Evolutionary conservation across 2,329 filamentous ascomycete genomes (phyloP).

Genomic region (Davidsoniella australis): DNA sequence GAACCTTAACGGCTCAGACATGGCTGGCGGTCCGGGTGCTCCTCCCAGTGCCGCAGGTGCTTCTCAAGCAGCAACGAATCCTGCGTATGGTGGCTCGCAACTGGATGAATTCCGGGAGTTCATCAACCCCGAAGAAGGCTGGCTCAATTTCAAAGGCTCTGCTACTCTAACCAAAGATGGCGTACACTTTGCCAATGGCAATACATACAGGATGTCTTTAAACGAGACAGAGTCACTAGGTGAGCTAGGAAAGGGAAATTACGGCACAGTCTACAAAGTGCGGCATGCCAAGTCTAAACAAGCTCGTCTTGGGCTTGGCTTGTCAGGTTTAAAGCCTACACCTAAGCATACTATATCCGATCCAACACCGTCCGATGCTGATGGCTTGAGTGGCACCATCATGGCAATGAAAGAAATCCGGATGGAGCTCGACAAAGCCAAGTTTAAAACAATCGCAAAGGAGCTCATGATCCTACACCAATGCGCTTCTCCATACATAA

Average conservation of each 20-base stretch:
- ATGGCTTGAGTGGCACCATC: conserved; percentile 48
- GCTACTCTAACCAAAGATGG: conserved; percentile 77
- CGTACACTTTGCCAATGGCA: conserved; percentile 81
- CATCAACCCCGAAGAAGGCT: conserved; percentile 82
- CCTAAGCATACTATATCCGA: conserved; percentile 24
- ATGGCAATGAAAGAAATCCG: conserved; percentile 99
- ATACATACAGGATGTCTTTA: conserved; percentile 81
- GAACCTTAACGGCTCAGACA: conserved; percentile 1
- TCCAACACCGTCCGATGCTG: conserved; percentile 16
- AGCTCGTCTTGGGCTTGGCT: conserved; percentile 41
- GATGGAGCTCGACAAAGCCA: conserved; percentile 86
- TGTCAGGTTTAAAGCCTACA: conserved; percentile 28
- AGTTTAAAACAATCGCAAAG: conserved; percentile 94
- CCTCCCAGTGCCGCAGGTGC: conserved; percentile 6
- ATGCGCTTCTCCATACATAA: conserved; percentile 88
- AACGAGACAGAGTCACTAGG: conserved; percentile 89
- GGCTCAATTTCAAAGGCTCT: conserved; percentile 81
- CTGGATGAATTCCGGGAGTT: conserved; percentile 53
- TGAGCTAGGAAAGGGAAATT: conserved; percentile 94
- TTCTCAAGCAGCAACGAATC: conserved; percentile 7
- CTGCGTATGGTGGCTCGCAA: conserved; percentile 27
- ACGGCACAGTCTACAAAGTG: conserved; percentile 95
- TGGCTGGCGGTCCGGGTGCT: conserved; percentile 11
- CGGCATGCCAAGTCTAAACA: conserved; percentile 54
- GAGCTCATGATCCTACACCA: conserved; percentile 92